These are phyloP conservation scores for Scutellaria baicalensis DNA, from an alignment of 257 asterid genomes.

Conservation along the genomic window DNA sequence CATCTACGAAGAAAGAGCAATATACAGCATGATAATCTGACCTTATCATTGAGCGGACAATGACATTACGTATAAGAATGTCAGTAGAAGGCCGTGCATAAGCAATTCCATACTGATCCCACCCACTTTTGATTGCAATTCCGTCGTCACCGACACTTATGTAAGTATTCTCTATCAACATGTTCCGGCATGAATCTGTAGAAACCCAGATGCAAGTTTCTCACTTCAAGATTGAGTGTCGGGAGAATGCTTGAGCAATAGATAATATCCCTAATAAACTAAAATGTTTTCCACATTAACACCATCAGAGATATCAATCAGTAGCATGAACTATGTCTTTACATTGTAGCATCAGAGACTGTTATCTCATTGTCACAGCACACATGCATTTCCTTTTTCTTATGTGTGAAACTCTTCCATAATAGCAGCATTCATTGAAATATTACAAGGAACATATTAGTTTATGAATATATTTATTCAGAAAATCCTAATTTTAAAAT, in stretches of 20 bases:
- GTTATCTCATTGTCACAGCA: not conserved
- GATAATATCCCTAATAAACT: not conserved
- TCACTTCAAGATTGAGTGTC: not conserved
- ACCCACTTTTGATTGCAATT: slow-evolving; percentile 92
- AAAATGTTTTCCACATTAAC: not conserved
- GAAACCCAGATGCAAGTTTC: not conserved
- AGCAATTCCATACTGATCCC: slow-evolving; percentile 99
- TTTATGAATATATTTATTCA: not conserved
- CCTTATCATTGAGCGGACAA: slow-evolving; percentile 86
- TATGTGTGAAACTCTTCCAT: no score
- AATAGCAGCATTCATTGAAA: no score
- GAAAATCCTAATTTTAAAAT: not conserved
- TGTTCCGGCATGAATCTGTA: slow-evolving; percentile 77
- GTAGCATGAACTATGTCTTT: not conserved
- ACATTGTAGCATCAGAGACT: not conserved
- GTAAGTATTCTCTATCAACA: slow-evolving; percentile 79
- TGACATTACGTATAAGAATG: slow-evolving; percentile 68
- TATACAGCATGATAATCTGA: slow-evolving; percentile 12
- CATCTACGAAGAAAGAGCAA: slow-evolving; percentile 1
- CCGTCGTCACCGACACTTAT: slow-evolving; percentile 91
- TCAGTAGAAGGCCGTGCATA: slow-evolving; percentile 75
- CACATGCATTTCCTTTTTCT: no score
- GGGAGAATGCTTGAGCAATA: not conserved
- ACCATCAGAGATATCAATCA: not conserved
- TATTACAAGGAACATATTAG: no score